Conservation (phyloP, 257 asterid genomes). For the Przewalskia tangutica region DNA sequence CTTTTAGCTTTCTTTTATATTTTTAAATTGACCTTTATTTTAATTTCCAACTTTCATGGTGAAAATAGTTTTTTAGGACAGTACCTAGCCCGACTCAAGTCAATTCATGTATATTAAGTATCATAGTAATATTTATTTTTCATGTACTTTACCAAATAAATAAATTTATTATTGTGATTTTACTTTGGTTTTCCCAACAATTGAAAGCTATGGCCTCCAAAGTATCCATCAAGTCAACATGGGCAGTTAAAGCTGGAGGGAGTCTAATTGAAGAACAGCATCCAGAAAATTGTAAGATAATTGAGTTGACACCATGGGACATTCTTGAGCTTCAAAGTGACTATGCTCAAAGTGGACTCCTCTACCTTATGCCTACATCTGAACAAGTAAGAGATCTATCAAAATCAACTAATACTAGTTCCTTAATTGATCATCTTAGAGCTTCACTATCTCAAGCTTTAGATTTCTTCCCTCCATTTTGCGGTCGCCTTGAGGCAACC, state of each 20-base stretch:
- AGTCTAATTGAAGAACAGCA: not conserved
- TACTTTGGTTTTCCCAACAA: not conserved
- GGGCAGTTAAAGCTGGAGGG: not conserved
- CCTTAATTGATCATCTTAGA: slow-evolving; percentile 27
- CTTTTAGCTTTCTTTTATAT: too few species aligned
- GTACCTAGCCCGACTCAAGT: too few species aligned
- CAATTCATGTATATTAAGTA: too few species aligned
- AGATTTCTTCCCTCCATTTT: slow-evolving; percentile 29
- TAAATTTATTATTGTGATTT: too few species aligned
- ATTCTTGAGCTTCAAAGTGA: slow-evolving; percentile 4
- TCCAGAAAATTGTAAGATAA: not conserved
- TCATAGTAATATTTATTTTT: too few species aligned
- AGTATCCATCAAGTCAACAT: not conserved
- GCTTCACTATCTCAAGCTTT: not conserved
- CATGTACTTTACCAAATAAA: too few species aligned
- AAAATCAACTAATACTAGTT: not conserved
- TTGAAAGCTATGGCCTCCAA: not conserved
- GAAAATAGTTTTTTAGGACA: too few species aligned
- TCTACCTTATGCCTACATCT: slow-evolving; percentile 13
- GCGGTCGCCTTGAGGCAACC: slow-evolving; percentile 17
- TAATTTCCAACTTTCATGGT: too few species aligned
- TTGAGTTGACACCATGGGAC: not conserved
- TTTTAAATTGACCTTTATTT: too few species aligned
- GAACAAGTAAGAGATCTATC: not conserved
- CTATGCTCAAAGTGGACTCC: slow-evolving; percentile 29